phyloP scores from a whole-genome alignment of 768 basidiomycete genomes.

The Leccinum truebloodii region DNA sequence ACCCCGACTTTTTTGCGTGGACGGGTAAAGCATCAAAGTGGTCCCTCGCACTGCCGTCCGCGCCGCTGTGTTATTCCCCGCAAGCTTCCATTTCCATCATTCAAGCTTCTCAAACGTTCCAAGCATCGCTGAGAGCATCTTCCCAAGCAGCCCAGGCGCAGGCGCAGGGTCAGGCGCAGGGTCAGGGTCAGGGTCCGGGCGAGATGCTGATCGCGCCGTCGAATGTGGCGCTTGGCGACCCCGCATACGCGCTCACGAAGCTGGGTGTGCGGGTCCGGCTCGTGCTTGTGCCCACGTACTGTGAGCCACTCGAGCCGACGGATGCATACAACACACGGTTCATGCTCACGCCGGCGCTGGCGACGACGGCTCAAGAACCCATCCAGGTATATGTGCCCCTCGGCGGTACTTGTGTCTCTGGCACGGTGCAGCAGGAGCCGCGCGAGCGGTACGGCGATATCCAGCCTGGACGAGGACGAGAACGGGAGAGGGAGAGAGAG shows the following conservation, averaged over 20 bases:
- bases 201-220: slow-evolving; percentile 12
- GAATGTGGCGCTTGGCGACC: slow-evolving; percentile 18
- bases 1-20: slow-evolving; percentile 28
- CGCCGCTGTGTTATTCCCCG: slow-evolving; percentile 19
- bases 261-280: slow-evolving; percentile 21
- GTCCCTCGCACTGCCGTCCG: slow-evolving; percentile 27
- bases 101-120: too few relatives aligned
- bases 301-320: slow-evolving; percentile 20
- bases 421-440: background rate
- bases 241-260: slow-evolving; percentile 26
- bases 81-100: background rate
- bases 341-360: slow-evolving; percentile 22
- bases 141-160: too few relatives aligned
- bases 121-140: too few relatives aligned
- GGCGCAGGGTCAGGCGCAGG: too few relatives aligned
- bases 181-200: background rate
- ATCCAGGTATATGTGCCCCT: slow-evolving; percentile 21
- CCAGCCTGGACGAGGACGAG: slow-evolving; percentile 8
- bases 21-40: slow-evolving; percentile 23
- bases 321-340: slow-evolving; percentile 16
- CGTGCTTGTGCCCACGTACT: slow-evolving; percentile 24
- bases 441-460: slow-evolving; percentile 6
- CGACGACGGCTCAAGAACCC: slow-evolving; percentile 16
- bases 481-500: slow-evolving; percentile 16
- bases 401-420: background rate